Evolutionary conservation across 2,329 filamentous ascomycete genomes (phyloP).

Genomic region (Neonectria neomacrospora): DNA sequence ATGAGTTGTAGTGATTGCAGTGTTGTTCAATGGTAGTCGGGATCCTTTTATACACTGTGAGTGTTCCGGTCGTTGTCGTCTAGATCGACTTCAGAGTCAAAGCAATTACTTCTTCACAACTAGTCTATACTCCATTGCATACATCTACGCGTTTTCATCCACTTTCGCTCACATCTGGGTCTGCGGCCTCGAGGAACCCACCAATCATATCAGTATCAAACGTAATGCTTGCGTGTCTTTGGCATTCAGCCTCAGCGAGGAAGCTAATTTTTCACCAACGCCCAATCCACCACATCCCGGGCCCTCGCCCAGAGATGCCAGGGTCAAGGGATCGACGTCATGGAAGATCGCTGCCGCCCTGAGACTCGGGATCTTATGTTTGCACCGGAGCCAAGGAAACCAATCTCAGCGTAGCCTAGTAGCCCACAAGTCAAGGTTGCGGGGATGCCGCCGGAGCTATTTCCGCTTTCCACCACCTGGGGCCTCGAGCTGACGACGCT

Average conservation of each 20-base stretch:
- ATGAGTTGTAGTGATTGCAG: neutral
- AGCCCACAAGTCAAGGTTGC: slow-evolving; percentile 5
- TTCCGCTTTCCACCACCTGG: neutral
- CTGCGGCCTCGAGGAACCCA: neutral
- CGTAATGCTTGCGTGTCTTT: slow-evolving; percentile 7
- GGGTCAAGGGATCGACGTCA: neutral
- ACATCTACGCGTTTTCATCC: neutral
- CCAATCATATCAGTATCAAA: slow-evolving; percentile 7
- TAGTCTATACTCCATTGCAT: neutral
- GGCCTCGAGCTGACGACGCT: slow-evolving; percentile 16
- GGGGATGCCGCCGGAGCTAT: neutral
- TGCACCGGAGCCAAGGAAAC: neutral
- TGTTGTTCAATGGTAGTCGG: neutral
- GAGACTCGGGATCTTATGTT: neutral
- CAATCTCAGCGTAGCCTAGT: neutral
- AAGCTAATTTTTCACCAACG: slow-evolving; percentile 1
- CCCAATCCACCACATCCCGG: neutral
- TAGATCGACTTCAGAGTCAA: too few relatives aligned
- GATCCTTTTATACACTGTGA: too few relatives aligned
- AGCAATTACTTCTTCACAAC: too few relatives aligned
- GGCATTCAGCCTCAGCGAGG: slow-evolving; percentile 1
- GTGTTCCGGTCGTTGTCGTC: too few relatives aligned
- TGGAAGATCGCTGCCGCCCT: neutral
- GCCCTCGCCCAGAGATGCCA: neutral
- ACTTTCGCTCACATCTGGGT: neutral